Evolutionary conservation across 2,329 filamentous ascomycete species (phyloP).

Genomic region (Fusarium albidum): DNA sequence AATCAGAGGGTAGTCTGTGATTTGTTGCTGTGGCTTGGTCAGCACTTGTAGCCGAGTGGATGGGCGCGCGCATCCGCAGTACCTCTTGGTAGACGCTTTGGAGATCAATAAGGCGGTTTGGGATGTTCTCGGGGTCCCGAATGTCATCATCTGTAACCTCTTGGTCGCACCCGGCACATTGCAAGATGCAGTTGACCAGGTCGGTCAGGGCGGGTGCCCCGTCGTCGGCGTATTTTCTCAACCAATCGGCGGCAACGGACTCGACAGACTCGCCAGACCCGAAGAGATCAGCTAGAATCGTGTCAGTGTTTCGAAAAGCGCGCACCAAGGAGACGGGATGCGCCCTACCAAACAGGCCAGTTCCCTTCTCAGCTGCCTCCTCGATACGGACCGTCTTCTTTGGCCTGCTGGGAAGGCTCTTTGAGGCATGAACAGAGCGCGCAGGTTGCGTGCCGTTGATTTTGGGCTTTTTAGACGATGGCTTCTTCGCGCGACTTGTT

Average conservation of each 20-base stretch:
- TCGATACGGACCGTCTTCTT: slow-evolving; percentile 64
- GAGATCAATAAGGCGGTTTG: slow-evolving; percentile 81
- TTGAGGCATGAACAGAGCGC: slow-evolving; percentile 45
- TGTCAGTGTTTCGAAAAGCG: slow-evolving; percentile 30
- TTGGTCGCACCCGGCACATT: slow-evolving; percentile 81
- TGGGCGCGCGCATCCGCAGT: slow-evolving; percentile 19
- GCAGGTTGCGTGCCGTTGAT: slow-evolving; percentile 62
- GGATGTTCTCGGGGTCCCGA: slow-evolving; percentile 86
- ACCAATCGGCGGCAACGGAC: slow-evolving; percentile 68
- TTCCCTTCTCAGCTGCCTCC: slow-evolving; percentile 58
- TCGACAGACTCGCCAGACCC: slow-evolving; percentile 64
- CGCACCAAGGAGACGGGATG: background rate
- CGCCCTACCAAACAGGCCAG: slow-evolving; percentile 63
- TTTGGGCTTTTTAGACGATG: slow-evolving; percentile 70
- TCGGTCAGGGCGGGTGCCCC: slow-evolving; percentile 65
- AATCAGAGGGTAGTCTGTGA: slow-evolving; percentile 91
- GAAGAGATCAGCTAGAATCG: slow-evolving; percentile 66
- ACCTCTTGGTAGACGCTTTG: slow-evolving; percentile 87
- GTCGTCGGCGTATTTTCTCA: slow-evolving; percentile 64
- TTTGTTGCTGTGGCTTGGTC: slow-evolving; percentile 64
- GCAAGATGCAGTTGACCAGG: slow-evolving; percentile 72
- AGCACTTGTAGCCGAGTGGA: slow-evolving; percentile 30
- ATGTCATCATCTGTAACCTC: slow-evolving; percentile 85
- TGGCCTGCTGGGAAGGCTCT: slow-evolving; percentile 58
- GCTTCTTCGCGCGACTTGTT: slow-evolving; percentile 59